Evolutionary conservation across 2,329 filamentous ascomycete genomes (phyloP).

Genomic region (Achaetomium macrosporum): DNA sequence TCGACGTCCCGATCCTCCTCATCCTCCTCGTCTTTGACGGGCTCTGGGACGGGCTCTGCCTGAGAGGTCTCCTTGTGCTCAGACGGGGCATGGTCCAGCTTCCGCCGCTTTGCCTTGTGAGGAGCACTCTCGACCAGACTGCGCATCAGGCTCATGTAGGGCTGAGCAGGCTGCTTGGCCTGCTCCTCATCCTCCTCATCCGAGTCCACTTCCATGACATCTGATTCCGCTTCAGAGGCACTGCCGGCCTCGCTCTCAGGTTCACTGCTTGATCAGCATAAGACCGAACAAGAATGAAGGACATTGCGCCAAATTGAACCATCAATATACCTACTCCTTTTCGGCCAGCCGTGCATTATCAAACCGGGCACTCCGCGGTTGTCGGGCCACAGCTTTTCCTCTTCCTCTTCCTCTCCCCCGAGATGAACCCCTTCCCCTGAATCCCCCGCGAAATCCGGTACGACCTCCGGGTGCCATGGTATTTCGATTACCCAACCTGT

Average conservation of each 20-base stretch:
- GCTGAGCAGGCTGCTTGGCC: conserved; percentile 36
- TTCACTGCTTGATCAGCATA: conserved; percentile 20
- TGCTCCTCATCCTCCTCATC: conserved; percentile 44
- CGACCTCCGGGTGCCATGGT: conserved; percentile 31
- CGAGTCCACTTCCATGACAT: conserved; percentile 36
- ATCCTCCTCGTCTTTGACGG: conserved; percentile 30
- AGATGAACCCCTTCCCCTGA: conserved; percentile 19
- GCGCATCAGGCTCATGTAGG: conserved; percentile 55
- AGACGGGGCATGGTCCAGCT: conserved; percentile 39
- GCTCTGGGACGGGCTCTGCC: conserved; percentile 12
- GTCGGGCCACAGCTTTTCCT: conserved; percentile 19
- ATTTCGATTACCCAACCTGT: not conserved
- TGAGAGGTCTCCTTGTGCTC: conserved; percentile 11
- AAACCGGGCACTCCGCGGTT: conserved; percentile 33
- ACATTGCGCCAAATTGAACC: too few species aligned
- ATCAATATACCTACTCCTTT: conserved; percentile 33
- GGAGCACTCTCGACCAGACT: conserved; percentile 42
- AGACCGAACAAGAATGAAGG: not conserved
- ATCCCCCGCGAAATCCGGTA: conserved; percentile 22
- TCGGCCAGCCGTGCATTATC: conserved; percentile 41
- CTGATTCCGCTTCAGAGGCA: conserved; percentile 22
- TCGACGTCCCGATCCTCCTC: conserved; percentile 36
- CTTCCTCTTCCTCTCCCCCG: conserved; percentile 25
- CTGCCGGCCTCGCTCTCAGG: conserved; percentile 11
- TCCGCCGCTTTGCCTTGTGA: conserved; percentile 51